Evolutionary conservation across 2,329 filamentous ascomycete species (phyloP).

Genomic region (Colletotrichum sp.): DNA sequence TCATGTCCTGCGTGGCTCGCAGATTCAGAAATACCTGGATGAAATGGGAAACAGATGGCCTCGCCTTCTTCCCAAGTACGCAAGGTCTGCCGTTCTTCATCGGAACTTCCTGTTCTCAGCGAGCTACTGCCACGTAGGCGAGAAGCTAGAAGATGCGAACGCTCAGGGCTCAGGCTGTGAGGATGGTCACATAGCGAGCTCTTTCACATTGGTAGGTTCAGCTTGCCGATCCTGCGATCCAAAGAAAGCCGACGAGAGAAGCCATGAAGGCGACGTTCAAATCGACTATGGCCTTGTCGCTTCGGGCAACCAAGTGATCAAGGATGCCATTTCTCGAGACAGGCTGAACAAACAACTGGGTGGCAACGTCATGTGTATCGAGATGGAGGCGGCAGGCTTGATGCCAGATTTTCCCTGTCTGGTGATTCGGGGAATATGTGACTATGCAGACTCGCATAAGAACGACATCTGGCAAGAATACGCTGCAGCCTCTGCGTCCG

Average conservation of each 20-base stretch:
- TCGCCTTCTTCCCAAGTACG: background rate
- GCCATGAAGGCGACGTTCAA: background rate
- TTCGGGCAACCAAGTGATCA: slow-evolving; percentile 30
- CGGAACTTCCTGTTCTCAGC: background rate
- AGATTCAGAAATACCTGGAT: background rate
- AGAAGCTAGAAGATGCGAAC: background rate
- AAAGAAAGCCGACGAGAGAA: background rate
- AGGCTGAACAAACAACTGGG: background rate
- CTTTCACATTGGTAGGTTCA: no score
- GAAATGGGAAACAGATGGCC: background rate
- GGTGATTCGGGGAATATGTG: slow-evolving; percentile 43
- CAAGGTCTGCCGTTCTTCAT: background rate
- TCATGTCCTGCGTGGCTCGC: slow-evolving; percentile 11
- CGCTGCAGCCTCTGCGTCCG: slow-evolving; percentile 37
- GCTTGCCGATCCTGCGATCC: background rate
- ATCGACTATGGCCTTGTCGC: background rate
- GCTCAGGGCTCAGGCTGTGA: background rate
- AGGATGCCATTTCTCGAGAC: background rate
- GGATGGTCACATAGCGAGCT: background rate
- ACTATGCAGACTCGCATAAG: slow-evolving; percentile 45
- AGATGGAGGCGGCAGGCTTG: slow-evolving; percentile 8
- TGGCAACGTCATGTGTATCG: background rate
- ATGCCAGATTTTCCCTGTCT: slow-evolving; percentile 34
- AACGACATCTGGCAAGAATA: slow-evolving; percentile 39
- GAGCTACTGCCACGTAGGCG: background rate